A percentile compares a stretch with the other conserved stretches of the same genome.
Conservation (phyloP, 768 basidiomycete species). For the Tephrocybe sp. region DNA sequence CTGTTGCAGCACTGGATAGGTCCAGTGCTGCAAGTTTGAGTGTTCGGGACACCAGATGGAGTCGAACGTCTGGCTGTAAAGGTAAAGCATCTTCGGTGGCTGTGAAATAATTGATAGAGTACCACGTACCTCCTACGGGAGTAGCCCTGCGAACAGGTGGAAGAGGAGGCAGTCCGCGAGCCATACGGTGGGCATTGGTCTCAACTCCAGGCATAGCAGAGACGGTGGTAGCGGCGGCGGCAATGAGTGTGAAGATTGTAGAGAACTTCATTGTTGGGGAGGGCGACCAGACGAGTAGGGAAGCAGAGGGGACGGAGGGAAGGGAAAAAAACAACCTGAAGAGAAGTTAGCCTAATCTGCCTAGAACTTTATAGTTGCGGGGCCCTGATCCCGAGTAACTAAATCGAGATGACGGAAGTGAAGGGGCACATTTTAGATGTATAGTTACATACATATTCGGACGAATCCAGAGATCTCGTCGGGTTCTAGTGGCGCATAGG, state of each 20-base stretch:
- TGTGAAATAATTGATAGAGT: not conserved
- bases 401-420: slow-evolving; percentile 9
- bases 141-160: slow-evolving; percentile 43
- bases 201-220: slow-evolving; percentile 34
- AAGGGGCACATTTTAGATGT: slow-evolving; percentile 19
- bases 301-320: slow-evolving; percentile 12
- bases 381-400: slow-evolving; percentile 7
- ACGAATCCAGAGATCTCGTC: not conserved
- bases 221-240: slow-evolving; percentile 34
- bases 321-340: slow-evolving; percentile 12
- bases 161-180: slow-evolving; percentile 51
- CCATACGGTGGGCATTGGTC: slow-evolving; percentile 52
- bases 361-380: slow-evolving; percentile 10
- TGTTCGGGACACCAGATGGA: slow-evolving; percentile 37
- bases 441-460: slow-evolving; percentile 5
- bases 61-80: slow-evolving; percentile 33
- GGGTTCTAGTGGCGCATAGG: slow-evolving; percentile 14
- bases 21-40: slow-evolving; percentile 39
- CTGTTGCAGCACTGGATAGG: slow-evolving; percentile 44
- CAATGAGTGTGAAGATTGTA: slow-evolving; percentile 36
- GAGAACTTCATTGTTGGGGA: slow-evolving; percentile 39
- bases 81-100: not conserved
- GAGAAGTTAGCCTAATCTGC: not conserved
- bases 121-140: slow-evolving; percentile 30
- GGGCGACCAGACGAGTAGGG: slow-evolving; percentile 14